phyloP scores from a whole-genome alignment of 371 early-diverging fungal genomes.

The Capillidium heterosporum region DNA sequence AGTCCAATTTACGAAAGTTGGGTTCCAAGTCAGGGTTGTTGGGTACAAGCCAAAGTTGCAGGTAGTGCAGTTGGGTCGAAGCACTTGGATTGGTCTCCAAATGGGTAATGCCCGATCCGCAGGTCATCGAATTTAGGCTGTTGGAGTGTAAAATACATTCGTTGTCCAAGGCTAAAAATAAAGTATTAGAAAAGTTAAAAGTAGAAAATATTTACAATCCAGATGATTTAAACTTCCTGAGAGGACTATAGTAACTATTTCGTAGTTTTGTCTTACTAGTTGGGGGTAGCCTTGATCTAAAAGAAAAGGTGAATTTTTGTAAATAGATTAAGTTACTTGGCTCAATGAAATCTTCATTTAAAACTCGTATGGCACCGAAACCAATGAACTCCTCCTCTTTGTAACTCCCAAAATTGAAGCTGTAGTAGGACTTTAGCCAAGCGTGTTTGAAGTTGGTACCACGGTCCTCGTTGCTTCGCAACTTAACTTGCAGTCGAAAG shows the following conservation, averaged over 20 bases:
- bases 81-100: neutral
- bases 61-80: neutral
- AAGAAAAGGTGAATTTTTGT: neutral
- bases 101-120: conserved; percentile 3
- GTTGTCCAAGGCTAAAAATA: neutral
- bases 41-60: conserved; percentile 4
- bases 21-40: neutral
- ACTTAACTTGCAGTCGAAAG: neutral
- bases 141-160: neutral
- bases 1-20: neutral
- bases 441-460: neutral
- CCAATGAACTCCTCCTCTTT: neutral
- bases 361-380: neutral
- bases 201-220: neutral
- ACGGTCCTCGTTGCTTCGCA: neutral
- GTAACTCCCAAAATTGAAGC: conserved; percentile 1
- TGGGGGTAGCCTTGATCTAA: conserved; percentile 1
- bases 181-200: neutral
- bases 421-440: conserved; percentile 2
- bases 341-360: conserved; percentile 2
- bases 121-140: neutral
- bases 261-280: conserved; percentile 1
- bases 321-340: neutral
- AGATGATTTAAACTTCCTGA: conserved; percentile 1
- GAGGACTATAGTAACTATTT: neutral